Conservation (phyloP, 257 asterid genomes). For the Verbascum thapsus region DNA sequence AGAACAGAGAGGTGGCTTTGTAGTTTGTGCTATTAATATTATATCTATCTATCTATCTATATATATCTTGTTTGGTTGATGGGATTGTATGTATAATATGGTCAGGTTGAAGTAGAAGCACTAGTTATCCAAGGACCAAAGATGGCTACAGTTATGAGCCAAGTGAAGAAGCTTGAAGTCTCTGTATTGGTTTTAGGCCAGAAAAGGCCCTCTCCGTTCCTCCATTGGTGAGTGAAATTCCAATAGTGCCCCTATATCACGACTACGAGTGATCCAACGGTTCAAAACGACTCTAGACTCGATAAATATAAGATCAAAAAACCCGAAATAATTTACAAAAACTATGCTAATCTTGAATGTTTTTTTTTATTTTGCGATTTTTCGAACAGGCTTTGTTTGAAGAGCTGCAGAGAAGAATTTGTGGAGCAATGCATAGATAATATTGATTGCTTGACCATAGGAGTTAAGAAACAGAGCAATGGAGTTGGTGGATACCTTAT, state of each 20-base stretch:
- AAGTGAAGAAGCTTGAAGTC: slow-evolving; percentile 77
- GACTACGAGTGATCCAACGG: too few relatives aligned
- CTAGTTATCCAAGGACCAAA: slow-evolving; percentile 61
- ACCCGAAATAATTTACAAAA: too few relatives aligned
- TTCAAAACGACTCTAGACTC: too few relatives aligned
- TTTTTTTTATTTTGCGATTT: too few relatives aligned
- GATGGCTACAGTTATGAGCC: slow-evolving; percentile 59
- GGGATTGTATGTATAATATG: background rate
- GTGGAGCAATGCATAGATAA: slow-evolving; percentile 50
- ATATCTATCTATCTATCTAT: background rate
- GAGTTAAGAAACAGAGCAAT: slow-evolving; percentile 56
- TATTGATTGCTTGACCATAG: slow-evolving; percentile 57
- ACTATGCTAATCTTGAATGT: too few relatives aligned
- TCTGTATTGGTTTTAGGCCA: slow-evolving; percentile 73
- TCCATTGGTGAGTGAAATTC: slow-evolving; percentile 50
- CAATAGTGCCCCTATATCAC: too few relatives aligned
- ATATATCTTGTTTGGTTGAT: background rate
- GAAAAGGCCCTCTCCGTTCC: slow-evolving; percentile 56
- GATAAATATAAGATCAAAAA: too few relatives aligned
- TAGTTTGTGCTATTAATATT: too few relatives aligned
- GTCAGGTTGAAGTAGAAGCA: slow-evolving; percentile 70
- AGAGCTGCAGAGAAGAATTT: slow-evolving; percentile 44
- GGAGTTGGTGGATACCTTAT: slow-evolving; percentile 63
- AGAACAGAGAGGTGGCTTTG: background rate
- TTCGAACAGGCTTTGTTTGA: slow-evolving; percentile 43